Conservation (phyloP, 2,329 filamentous ascomycete genomes). For the Cladorrhinum sp. region DNA sequence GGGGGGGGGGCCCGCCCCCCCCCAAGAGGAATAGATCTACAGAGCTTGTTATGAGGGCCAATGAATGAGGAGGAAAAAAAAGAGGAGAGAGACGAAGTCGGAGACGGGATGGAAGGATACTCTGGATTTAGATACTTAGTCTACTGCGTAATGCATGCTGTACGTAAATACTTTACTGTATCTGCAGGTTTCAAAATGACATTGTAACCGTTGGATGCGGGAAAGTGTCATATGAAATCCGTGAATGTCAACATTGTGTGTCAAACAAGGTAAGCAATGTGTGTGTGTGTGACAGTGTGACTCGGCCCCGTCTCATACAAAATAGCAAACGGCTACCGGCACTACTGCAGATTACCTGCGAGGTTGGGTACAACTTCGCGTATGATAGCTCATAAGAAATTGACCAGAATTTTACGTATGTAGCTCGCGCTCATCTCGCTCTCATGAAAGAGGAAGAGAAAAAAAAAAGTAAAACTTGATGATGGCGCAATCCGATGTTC, state of each 20-base stretch:
- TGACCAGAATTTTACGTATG: not conserved
- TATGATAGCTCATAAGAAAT: too few species aligned
- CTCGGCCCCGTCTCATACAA: too few species aligned
- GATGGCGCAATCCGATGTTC: slow-evolving; percentile 10
- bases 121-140: too few species aligned
- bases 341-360: too few species aligned
- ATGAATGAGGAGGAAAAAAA: not conserved
- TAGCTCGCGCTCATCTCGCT: not conserved
- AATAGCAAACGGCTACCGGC: too few species aligned
- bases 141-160: not conserved
- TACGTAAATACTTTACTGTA: not conserved
- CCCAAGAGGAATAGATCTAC: not conserved
- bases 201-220: not conserved
- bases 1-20: too few species aligned
- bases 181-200: not conserved
- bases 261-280: not conserved
- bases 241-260: not conserved
- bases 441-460: not conserved
- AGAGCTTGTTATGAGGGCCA: too few species aligned
- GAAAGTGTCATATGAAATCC: not conserved
- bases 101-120: not conserved
- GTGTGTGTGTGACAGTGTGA: too few species aligned
- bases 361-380: too few species aligned
- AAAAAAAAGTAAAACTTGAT: not conserved
- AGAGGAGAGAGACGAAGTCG: not conserved